Conservation (phyloP, 495 filamentous ascomycete genomes). For the Trichoderma reesei region DNA sequence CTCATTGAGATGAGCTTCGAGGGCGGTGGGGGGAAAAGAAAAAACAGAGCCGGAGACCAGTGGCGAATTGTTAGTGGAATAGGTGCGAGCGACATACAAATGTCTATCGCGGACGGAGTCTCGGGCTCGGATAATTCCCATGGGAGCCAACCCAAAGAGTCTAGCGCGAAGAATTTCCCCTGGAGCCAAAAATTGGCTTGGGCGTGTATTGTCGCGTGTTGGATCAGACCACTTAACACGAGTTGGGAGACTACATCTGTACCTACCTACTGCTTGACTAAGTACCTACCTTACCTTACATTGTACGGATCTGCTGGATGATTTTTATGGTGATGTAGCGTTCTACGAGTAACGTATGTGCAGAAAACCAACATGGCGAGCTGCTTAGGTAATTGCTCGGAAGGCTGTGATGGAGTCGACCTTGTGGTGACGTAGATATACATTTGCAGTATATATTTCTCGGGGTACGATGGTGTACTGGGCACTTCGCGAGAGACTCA, state of each 20-base stretch:
- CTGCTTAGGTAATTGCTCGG: no score
- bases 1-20: not conserved
- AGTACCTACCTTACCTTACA: no score
- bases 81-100: not conserved
- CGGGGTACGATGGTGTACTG: no score
- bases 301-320: no score
- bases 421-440: no score
- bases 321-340: not conserved
- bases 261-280: no score
- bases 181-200: not conserved
- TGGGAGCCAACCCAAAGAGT: no score
- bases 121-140: not conserved
- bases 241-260: not conserved
- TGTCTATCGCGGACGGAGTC: not conserved
- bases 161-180: not conserved
- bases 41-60: not conserved
- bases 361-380: no score
- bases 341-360: no score
- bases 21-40: not conserved
- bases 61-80: not conserved
- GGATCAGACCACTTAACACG: conserved; percentile 5
- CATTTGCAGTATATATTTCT: no score
- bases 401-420: no score
- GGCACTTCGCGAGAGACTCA: no score
- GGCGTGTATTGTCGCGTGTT: not conserved